A percentile compares a stretch with the other conserved stretches of the same genome.
phyloP scores from a whole-genome alignment of 1,139 yeast species.

The Yamadazyma mexicana region DNA sequence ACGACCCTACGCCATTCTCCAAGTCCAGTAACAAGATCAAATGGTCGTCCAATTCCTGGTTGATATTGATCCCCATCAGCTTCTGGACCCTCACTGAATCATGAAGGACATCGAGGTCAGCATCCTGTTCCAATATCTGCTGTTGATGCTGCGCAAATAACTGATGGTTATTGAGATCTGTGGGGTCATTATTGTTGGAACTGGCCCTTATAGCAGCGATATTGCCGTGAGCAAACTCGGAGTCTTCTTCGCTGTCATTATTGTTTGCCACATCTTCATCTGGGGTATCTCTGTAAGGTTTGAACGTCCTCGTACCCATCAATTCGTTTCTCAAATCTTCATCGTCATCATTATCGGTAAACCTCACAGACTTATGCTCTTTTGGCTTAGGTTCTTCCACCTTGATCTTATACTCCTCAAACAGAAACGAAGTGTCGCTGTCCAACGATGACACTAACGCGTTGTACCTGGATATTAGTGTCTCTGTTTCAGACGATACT shows the following conservation, averaged over 20 bases:
- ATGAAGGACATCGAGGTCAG: slow-evolving; percentile 56
- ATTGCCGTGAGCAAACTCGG: slow-evolving; percentile 3
- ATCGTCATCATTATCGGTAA: slow-evolving; percentile 35
- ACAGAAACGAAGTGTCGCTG: slow-evolving; percentile 32
- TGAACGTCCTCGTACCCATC: slow-evolving; percentile 21
- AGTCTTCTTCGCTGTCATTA: not conserved
- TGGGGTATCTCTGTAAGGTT: slow-evolving; percentile 49
- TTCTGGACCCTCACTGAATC: slow-evolving; percentile 65
- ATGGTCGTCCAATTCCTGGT: slow-evolving; percentile 69
- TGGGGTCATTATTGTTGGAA: slow-evolving; percentile 15
- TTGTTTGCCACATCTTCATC: too few relatives aligned
- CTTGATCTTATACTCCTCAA: slow-evolving; percentile 31
- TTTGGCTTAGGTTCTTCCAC: slow-evolving; percentile 5
- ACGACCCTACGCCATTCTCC: slow-evolving; percentile 62
- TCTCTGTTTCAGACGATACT: not conserved
- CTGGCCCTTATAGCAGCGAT: slow-evolving; percentile 10
- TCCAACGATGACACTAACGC: slow-evolving; percentile 21
- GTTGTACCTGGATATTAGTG: slow-evolving; percentile 21
- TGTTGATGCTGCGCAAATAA: slow-evolving; percentile 71
- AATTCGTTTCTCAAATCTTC: slow-evolving; percentile 16
- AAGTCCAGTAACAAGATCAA: slow-evolving; percentile 68
- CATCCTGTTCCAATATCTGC: slow-evolving; percentile 61
- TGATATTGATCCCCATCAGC: slow-evolving; percentile 61
- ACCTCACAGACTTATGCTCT: slow-evolving; percentile 50
- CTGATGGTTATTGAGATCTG: slow-evolving; percentile 44